Evolutionary conservation across 2,329 filamentous ascomycete genomes (phyloP).

Genomic region (Diaporthe capsici): DNA sequence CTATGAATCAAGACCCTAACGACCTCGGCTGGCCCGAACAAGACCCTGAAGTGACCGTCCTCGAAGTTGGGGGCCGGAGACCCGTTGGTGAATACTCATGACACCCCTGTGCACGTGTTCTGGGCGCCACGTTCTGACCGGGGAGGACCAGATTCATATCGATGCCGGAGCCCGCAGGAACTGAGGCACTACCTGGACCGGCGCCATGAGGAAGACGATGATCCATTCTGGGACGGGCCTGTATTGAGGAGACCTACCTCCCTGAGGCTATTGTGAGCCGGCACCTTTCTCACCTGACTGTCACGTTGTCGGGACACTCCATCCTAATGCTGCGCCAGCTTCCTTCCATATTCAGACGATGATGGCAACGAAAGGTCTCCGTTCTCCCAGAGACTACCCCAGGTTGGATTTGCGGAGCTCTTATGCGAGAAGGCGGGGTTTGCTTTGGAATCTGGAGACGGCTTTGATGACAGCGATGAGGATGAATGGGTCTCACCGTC

Average conservation of each 20-base stretch:
- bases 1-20: slow-evolving; percentile 33
- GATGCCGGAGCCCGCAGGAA: slow-evolving; percentile 19
- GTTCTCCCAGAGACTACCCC: background rate
- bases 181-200: slow-evolving; percentile 29
- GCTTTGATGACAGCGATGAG: slow-evolving; percentile 2
- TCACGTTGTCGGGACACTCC: background rate
- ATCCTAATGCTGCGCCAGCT: slow-evolving; percentile 9
- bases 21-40: slow-evolving; percentile 34
- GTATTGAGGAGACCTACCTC: slow-evolving; percentile 1
- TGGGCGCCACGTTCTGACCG: background rate
- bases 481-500: slow-evolving; percentile 37
- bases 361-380: background rate
- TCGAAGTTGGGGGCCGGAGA: slow-evolving; percentile 39
- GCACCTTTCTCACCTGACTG: background rate
- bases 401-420: slow-evolving; percentile 26
- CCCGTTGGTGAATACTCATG: slow-evolving; percentile 36
- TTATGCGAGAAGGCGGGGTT: slow-evolving; percentile 33
- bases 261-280: slow-evolving; percentile 40
- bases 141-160: slow-evolving; percentile 35
- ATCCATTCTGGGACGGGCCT: slow-evolving; percentile 35
- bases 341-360: slow-evolving; percentile 27
- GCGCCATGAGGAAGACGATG: slow-evolving; percentile 20
- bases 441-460: background rate
- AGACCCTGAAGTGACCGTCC: slow-evolving; percentile 34
- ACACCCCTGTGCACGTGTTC: slow-evolving; percentile 1